Evolutionary conservation across 352 stramenopile genomes (phyloP).

Genomic region (Globisporangium iwayamae): DNA sequence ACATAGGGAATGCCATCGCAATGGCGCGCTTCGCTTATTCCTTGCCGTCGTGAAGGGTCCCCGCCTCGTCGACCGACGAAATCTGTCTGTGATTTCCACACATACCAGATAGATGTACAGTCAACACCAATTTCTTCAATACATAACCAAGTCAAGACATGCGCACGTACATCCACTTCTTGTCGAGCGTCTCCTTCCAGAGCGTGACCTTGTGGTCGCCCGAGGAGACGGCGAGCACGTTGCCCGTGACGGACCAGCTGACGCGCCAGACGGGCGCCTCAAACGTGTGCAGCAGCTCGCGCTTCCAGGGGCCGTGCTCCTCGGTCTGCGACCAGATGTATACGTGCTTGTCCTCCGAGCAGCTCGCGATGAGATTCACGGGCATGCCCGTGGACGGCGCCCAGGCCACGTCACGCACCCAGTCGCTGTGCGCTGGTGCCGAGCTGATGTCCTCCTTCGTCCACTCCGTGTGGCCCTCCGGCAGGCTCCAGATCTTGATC

Average conservation of each 20-base stretch:
- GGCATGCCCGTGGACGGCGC: conserved; percentile 91
- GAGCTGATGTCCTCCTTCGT: conserved; percentile 75
- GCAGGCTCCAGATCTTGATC: conserved; percentile 94
- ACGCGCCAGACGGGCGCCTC: conserved; percentile 97
- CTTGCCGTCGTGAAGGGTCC: conserved; percentile 71
- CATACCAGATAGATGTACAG: conserved; percentile 10
- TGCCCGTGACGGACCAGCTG: conserved; percentile 98
- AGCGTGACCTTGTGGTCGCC: conserved; percentile 97
- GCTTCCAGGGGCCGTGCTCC: conserved; percentile 82
- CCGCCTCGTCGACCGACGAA: conserved; percentile 84
- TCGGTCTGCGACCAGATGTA: conserved; percentile 95
- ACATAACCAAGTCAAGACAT: background rate
- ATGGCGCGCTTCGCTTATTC: conserved; percentile 33
- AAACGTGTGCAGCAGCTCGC: conserved; percentile 92
- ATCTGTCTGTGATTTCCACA: conserved; percentile 60
- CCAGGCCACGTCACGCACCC: conserved; percentile 98
- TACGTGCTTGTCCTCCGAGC: conserved; percentile 88
- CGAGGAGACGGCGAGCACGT: conserved; percentile 96
- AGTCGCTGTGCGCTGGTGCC: conserved; percentile 89
- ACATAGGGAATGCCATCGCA: background rate
- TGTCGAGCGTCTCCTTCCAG: conserved; percentile 98
- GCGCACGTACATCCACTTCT: conserved; percentile 91
- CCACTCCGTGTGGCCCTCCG: conserved; percentile 73
- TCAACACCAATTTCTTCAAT: conserved; percentile 1
- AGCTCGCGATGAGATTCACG: conserved; percentile 92